Evolutionary conservation across 768 basidiomycete species (phyloP).

Genomic region (Xanthoconium purpureum): DNA sequence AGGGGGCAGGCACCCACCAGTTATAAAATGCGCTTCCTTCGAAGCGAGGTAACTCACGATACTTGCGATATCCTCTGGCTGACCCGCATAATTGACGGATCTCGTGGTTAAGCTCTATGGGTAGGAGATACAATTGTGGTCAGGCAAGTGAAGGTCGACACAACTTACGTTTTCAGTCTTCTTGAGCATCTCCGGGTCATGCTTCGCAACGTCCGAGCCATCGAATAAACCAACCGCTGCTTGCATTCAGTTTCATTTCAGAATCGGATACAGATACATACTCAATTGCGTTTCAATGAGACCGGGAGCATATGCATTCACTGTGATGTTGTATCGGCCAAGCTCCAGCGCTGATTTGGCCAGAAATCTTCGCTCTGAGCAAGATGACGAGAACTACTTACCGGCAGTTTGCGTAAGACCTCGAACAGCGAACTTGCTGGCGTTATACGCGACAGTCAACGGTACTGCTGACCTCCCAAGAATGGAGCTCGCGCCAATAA

Average conservation of each 20-base stretch:
- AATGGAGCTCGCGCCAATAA: constrained; percentile 40
- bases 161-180: too few relatives aligned
- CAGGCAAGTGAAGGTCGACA: too few relatives aligned
- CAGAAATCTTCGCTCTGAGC: not conserved
- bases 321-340: constrained; percentile 34
- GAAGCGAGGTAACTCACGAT: not conserved
- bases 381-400: constrained; percentile 7
- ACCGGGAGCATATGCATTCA: constrained; percentile 41
- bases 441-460: constrained; percentile 18
- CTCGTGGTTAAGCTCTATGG: too few relatives aligned
- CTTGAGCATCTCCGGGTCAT: too few relatives aligned
- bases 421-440: constrained; percentile 39
- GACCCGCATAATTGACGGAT: too few relatives aligned
- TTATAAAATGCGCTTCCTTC: too few relatives aligned
- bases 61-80: too few relatives aligned
- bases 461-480: not conserved
- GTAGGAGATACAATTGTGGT: too few relatives aligned
- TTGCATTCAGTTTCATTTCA: too few relatives aligned
- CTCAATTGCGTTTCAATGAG: constrained; percentile 28
- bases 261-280: not conserved
- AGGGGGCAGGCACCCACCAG: too few relatives aligned
- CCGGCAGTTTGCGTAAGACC: constrained; percentile 38
- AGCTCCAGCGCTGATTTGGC: constrained; percentile 27
- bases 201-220: too few relatives aligned
- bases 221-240: too few relatives aligned